A percentile compares a stretch with the other conserved stretches of the same genome.
These are phyloP conservation scores for Yamadazyma oceani DNA, from an alignment of 1,139 yeast genomes.

Conservation along the genomic window DNA sequence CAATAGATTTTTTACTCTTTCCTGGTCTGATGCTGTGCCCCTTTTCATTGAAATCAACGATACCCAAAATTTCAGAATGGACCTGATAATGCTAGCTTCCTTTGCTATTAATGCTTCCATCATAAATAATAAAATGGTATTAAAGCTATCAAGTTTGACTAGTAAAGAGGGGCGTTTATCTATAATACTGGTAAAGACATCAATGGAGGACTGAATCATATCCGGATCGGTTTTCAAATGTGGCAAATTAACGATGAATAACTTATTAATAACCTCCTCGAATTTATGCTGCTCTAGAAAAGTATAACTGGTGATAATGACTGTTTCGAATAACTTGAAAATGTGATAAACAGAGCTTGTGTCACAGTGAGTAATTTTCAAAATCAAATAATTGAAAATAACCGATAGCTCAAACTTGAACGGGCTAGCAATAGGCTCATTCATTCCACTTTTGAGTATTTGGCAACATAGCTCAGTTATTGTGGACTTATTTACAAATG, in stretches of 20 bases:
- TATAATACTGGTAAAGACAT: conserved; percentile 44
- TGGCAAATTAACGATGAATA: conserved; percentile 33
- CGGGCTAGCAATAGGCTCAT: conserved; percentile 56
- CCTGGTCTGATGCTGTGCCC: conserved; percentile 52
- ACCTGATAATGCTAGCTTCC: conserved; percentile 66
- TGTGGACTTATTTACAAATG: conserved; percentile 34
- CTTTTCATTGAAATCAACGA: conserved; percentile 51
- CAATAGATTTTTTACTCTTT: conserved; percentile 31
- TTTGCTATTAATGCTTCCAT: conserved; percentile 49
- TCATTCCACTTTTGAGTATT: conserved; percentile 56
- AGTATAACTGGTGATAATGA: conserved; percentile 35
- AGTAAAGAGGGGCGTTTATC: conserved; percentile 52
- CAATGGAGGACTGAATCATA: conserved; percentile 46
- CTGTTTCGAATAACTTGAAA: conserved; percentile 41
- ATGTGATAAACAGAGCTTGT: conserved; percentile 37
- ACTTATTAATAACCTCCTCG: conserved; percentile 23
- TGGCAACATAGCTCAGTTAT: conserved; percentile 58
- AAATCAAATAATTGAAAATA: conserved; percentile 45
- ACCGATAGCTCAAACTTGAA: conserved; percentile 50
- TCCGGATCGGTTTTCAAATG: conserved; percentile 52
- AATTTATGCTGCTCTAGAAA: conserved; percentile 30
- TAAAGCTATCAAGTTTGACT: conserved; percentile 34
- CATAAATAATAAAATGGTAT: conserved; percentile 38
- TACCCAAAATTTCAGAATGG: conserved; percentile 68
- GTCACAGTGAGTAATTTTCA: conserved; percentile 34